A percentile compares a stretch with the other conserved stretches of the same genome.
phyloP scores from a whole-genome alignment of 225 moss, liverwort and hornwort genomes.

The Bryoerythrophyllum caledonicum region DNA sequence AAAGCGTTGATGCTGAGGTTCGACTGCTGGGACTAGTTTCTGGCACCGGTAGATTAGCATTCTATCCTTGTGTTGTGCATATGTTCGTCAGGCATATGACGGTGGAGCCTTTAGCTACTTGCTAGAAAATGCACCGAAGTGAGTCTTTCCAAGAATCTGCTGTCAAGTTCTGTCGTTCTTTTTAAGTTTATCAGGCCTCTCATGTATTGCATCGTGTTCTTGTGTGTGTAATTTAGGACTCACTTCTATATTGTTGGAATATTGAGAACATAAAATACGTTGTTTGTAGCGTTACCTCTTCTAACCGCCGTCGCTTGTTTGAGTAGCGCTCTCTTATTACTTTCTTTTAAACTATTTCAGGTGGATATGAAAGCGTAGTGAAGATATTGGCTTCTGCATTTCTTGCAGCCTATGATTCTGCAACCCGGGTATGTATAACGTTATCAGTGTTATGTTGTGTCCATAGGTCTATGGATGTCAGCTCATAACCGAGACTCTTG shows the following conservation, averaged over 20 bases:
- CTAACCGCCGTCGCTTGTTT: constrained; percentile 15
- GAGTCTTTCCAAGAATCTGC: constrained; percentile 80
- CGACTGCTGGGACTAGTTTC: constrained; percentile 13
- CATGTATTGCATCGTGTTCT: constrained; percentile 2
- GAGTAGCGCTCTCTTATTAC: constrained; percentile 1
- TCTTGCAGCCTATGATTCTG: constrained; percentile 88
- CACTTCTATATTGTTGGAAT: constrained; percentile 7
- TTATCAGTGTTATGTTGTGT: neutral
- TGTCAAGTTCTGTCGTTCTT: constrained; percentile 19
- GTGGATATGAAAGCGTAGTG: constrained; percentile 93
- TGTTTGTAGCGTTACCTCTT: neutral
- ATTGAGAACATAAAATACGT: neutral
- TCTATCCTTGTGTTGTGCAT: constrained; percentile 29
- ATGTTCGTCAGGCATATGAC: constrained; percentile 81
- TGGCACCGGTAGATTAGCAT: constrained; percentile 10
- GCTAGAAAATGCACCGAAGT: constrained; percentile 81
- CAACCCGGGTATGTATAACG: constrained; percentile 55
- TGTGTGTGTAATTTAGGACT: constrained; percentile 10
- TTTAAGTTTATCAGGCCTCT: constrained; percentile 18
- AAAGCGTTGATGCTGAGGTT: constrained; percentile 16
- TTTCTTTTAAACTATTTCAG: constrained; percentile 28
- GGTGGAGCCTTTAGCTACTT: constrained; percentile 79
- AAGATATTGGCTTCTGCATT: constrained; percentile 95
- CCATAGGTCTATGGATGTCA: too few relatives aligned
- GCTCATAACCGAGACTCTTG: too few relatives aligned